Percentiles rank a stretch among this genome's conserved stretches.
These are phyloP conservation scores for Pleodorina starrii DNA, from an alignment of 139 green algal species.

Conservation along the genomic window DNA sequence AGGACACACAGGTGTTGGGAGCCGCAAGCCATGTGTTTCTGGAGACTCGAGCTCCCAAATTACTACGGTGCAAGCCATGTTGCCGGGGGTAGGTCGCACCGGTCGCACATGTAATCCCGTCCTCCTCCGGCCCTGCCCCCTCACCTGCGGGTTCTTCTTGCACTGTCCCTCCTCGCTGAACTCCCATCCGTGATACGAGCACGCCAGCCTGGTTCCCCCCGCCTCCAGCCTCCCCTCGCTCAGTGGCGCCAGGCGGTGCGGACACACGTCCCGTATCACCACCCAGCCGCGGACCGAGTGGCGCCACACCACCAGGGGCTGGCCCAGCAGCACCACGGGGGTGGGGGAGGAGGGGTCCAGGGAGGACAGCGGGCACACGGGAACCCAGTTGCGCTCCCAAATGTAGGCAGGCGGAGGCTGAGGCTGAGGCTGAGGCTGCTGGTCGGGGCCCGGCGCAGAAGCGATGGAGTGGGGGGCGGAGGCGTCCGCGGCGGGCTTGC, in stretches of 20 bases:
- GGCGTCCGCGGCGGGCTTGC: no score
- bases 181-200: constrained; percentile 61
- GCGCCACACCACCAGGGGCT: constrained; percentile 61
- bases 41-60: no score
- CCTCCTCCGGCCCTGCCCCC: background rate
- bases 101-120: no score
- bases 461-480: no score
- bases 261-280: constrained; percentile 17
- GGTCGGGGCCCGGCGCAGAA: background rate
- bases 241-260: constrained; percentile 73
- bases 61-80: no score
- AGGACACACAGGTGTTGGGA: no score
- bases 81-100: no score
- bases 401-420: background rate
- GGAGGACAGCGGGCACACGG: background rate
- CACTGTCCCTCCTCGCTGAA: constrained; percentile 65
- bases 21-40: no score
- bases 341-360: constrained; percentile 48
- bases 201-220: constrained; percentile 69
- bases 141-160: constrained; percentile 68
- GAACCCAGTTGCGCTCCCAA: constrained; percentile 27
- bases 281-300: constrained; percentile 37
- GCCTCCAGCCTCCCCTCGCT: constrained; percentile 74
- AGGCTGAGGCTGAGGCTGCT: background rate
- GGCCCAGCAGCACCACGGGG: constrained; percentile 53